Percentiles rank a stretch among this genome's conserved stretches.
phyloP scores from a whole-genome alignment of 257 asterid species.

The Solanum dulcamara region DNA sequence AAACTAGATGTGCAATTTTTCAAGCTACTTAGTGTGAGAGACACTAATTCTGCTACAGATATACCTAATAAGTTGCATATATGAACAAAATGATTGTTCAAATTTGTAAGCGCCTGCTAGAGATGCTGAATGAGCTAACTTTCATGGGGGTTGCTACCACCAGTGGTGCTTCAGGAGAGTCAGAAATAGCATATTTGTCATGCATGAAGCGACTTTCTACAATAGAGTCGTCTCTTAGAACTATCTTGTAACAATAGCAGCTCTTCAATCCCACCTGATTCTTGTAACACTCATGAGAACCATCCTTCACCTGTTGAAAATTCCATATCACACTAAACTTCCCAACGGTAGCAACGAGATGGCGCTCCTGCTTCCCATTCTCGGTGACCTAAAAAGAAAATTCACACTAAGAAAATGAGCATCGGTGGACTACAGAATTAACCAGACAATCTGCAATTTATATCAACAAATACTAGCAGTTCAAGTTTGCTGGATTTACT shows the following conservation, averaged over 20 bases:
- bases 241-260: slow-evolving; percentile 62
- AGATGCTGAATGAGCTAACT: slow-evolving; percentile 96
- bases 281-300: slow-evolving; percentile 77
- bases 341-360: slow-evolving; percentile 92
- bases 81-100: slow-evolving; percentile 11
- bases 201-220: slow-evolving; percentile 76
- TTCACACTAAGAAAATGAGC: background rate
- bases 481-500: background rate
- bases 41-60: background rate
- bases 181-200: slow-evolving; percentile 68
- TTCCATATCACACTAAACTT: slow-evolving; percentile 98
- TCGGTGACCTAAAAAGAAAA: slow-evolving; percentile 64
- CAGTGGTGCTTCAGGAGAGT: slow-evolving; percentile 42
- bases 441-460: background rate
- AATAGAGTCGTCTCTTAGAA: slow-evolving; percentile 32
- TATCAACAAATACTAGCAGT: background rate
- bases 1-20: background rate
- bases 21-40: background rate
- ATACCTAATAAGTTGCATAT: background rate
- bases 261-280: slow-evolving; percentile 54
- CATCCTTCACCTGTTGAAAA: slow-evolving; percentile 87
- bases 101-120: slow-evolving; percentile 48
- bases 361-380: slow-evolving; percentile 89
- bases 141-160: slow-evolving; percentile 64
- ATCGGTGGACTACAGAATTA: background rate